These are phyloP conservation scores for Teratosphaeria destructans DNA, from an alignment of 2,329 filamentous ascomycete species.

Conservation along the genomic window DNA sequence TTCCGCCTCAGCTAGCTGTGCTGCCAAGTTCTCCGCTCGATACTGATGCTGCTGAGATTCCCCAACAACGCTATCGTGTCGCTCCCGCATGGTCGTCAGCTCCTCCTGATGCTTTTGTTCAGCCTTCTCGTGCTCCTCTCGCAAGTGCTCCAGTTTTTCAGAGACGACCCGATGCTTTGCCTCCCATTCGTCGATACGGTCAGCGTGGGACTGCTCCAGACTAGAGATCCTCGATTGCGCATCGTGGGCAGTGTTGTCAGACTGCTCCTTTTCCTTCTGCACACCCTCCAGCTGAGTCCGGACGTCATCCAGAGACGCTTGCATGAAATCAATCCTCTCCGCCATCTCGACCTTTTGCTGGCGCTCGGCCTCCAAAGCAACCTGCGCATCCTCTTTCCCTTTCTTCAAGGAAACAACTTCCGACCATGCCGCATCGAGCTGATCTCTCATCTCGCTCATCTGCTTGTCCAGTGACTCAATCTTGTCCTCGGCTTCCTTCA, in stretches of 20 bases:
- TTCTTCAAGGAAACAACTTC: background rate
- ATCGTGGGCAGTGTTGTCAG: background rate
- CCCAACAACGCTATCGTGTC: constrained; percentile 4
- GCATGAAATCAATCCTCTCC: constrained; percentile 6
- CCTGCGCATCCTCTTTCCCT: constrained; percentile 2
- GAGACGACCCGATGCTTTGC: background rate
- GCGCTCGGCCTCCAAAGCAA: constrained; percentile 2
- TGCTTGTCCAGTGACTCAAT: constrained; percentile 6
- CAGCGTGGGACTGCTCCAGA: background rate
- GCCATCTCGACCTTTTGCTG: constrained; percentile 5
- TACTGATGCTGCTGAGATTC: constrained; percentile 5
- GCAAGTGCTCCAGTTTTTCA: background rate
- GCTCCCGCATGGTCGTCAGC: constrained; percentile 8
- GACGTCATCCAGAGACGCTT: constrained; percentile 8
- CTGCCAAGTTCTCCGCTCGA: constrained; percentile 4
- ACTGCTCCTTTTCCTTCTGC: constrained; percentile 1
- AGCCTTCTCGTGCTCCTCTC: constrained; percentile 5
- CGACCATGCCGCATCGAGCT: constrained; percentile 1
- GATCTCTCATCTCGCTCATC: constrained; percentile 4
- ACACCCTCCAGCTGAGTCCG: constrained; percentile 5
- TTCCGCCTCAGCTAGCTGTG: constrained; percentile 8
- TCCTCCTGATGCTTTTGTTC: constrained; percentile 6
- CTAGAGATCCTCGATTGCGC: background rate
- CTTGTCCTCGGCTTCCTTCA: constrained; percentile 9
- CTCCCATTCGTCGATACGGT: background rate